phyloP scores from a whole-genome alignment of 2,329 filamentous ascomycete genomes.

The Ceratocystis albifundus region DNA sequence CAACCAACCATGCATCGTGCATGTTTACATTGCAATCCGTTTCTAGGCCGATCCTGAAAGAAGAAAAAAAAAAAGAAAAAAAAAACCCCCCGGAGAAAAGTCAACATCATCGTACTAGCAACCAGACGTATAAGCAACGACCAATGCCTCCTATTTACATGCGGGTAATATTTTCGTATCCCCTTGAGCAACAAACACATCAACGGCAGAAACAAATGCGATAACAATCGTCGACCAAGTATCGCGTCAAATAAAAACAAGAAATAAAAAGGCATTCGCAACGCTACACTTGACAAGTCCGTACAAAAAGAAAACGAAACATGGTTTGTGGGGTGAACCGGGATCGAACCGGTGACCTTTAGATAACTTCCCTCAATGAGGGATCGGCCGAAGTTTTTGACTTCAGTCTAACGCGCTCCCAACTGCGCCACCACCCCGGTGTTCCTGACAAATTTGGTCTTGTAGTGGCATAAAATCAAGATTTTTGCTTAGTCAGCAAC shows the following conservation, averaged over 20 bases:
- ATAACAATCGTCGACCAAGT: too few relatives aligned
- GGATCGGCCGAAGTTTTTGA: constrained; percentile 20
- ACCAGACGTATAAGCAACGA: neutral
- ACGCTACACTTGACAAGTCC: neutral
- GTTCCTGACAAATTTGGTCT: neutral
- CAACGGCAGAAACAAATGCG: too few relatives aligned
- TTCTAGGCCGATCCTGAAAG: neutral
- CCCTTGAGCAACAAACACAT: too few relatives aligned
- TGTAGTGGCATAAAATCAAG: neutral
- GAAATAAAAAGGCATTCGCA: neutral
- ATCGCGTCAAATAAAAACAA: neutral
- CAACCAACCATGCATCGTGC: neutral
- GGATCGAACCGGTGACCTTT: constrained; percentile 24
- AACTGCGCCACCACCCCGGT: constrained; percentile 23
- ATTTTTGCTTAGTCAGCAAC: too few relatives aligned
- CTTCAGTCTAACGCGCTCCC: constrained; percentile 24
- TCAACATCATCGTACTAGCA: neutral
- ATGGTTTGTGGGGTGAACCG: constrained; percentile 19
- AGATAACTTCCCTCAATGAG: constrained; percentile 19
- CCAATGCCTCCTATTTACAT: neutral
- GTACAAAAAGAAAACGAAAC: neutral
- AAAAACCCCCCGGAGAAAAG: neutral
- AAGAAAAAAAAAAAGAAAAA: too few relatives aligned
- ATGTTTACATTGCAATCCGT: neutral
- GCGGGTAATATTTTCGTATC: neutral